Evolutionary conservation across 164 flowering plant genomes (phyloP).

Genomic region (Vitis riparia): DNA sequence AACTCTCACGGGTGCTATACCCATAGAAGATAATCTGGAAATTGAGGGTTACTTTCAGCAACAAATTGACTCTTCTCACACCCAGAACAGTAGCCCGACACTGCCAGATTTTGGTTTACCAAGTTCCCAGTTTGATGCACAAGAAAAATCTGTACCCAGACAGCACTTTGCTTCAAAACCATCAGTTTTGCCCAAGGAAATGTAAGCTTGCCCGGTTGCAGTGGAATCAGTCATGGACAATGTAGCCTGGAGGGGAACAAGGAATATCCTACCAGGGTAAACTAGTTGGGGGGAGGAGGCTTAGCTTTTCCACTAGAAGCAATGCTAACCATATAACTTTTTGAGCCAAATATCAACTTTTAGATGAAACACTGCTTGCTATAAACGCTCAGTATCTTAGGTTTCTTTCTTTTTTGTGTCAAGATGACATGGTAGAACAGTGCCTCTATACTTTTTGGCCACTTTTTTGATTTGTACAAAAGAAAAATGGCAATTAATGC

Average conservation of each 20-base stretch:
- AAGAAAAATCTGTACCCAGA: constrained; percentile 7
- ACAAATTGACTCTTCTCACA: constrained; percentile 3
- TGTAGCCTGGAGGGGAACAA: constrained; percentile 15
- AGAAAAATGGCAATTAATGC: too few relatives aligned
- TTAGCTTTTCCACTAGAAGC: background rate
- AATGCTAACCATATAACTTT: too few relatives aligned
- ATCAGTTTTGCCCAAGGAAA: constrained; percentile 11
- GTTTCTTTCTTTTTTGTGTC: too few relatives aligned
- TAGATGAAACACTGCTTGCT: too few relatives aligned
- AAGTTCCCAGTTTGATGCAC: constrained; percentile 13
- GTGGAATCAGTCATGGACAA: constrained; percentile 11
- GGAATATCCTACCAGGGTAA: constrained; percentile 9
- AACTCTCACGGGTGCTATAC: constrained; percentile 50
- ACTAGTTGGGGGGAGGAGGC: constrained; percentile 1
- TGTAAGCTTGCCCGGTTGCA: constrained; percentile 16
- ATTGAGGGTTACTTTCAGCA: constrained; percentile 33
- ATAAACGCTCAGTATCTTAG: too few relatives aligned
- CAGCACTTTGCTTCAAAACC: constrained; percentile 14
- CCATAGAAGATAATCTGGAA: constrained; percentile 35
- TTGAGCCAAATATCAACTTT: too few relatives aligned
- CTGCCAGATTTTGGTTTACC: constrained; percentile 23
- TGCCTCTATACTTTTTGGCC: too few relatives aligned
- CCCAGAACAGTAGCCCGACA: constrained; percentile 1
- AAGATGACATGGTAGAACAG: too few relatives aligned
- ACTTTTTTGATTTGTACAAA: too few relatives aligned